Percentiles rank a stretch among this genome's conserved stretches.
phyloP scores from a whole-genome alignment of 2,329 filamentous ascomycete species.

The Penicillium vulpinum region DNA sequence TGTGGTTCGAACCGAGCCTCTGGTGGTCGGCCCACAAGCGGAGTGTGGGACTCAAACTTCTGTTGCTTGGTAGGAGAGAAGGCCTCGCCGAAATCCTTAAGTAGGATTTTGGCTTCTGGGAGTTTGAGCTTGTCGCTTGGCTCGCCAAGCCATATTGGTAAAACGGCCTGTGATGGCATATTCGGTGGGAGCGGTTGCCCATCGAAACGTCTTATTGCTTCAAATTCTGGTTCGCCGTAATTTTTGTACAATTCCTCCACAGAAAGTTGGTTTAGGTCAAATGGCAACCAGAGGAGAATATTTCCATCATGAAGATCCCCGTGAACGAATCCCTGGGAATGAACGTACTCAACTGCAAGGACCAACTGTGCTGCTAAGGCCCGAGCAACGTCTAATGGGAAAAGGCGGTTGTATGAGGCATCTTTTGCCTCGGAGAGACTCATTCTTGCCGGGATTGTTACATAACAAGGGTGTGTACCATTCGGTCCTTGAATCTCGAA shows the following conservation, averaged over 20 bases:
- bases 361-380: slow-evolving; percentile 16
- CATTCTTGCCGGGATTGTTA: slow-evolving; percentile 18
- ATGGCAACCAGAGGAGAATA: slow-evolving; percentile 29
- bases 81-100: slow-evolving; percentile 41
- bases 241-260: slow-evolving; percentile 19
- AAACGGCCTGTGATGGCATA: slow-evolving; percentile 33
- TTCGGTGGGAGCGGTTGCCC: slow-evolving; percentile 23
- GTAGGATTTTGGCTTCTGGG: slow-evolving; percentile 28
- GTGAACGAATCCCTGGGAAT: slow-evolving; percentile 32
- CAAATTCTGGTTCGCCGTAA: slow-evolving; percentile 23
- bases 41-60: slow-evolving; percentile 32
- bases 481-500: slow-evolving; percentile 18
- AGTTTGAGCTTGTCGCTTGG: slow-evolving; percentile 33
- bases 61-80: slow-evolving; percentile 30
- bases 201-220: slow-evolving; percentile 24
- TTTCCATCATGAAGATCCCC: slow-evolving; percentile 42
- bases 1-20: slow-evolving; percentile 40
- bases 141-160: slow-evolving; percentile 40
- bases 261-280: slow-evolving; percentile 20
- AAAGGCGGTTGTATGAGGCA: slow-evolving; percentile 15
- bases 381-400: slow-evolving; percentile 16
- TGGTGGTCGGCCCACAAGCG: slow-evolving; percentile 33
- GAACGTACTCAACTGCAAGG: slow-evolving; percentile 29
- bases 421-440: slow-evolving; percentile 18
- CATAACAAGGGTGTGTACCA: slow-evolving; percentile 14